Evolutionary conservation across 1,139 yeast species (phyloP).

Genomic region (Geotrichum histeridarum): DNA sequence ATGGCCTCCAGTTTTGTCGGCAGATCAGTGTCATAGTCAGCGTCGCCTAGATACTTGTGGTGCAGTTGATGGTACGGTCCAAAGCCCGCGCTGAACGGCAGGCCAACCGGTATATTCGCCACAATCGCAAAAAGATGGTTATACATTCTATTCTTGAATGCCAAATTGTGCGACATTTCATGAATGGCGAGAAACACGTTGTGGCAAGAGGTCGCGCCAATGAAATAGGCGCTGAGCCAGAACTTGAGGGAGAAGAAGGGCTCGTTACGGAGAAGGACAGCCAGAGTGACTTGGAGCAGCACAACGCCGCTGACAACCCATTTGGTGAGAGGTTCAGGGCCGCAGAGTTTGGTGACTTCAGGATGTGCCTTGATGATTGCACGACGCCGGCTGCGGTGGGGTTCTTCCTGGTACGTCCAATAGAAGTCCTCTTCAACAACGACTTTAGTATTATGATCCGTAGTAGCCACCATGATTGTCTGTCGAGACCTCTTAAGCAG

Average conservation of each 20-base stretch:
- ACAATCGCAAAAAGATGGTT: constrained; percentile 74
- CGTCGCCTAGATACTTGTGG: constrained; percentile 89
- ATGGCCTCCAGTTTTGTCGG: constrained; percentile 77
- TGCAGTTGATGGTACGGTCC: constrained; percentile 90
- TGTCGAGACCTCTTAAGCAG: too few species aligned
- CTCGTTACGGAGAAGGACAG: constrained; percentile 55
- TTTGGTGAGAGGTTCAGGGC: constrained; percentile 81
- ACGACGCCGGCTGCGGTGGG: constrained; percentile 71
- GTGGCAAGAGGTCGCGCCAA: constrained; percentile 85
- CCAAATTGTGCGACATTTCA: constrained; percentile 78
- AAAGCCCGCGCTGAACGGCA: constrained; percentile 86
- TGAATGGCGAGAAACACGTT: constrained; percentile 83
- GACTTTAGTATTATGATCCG: too few species aligned
- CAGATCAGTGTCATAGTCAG: constrained; percentile 74
- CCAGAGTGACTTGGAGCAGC: constrained; percentile 55
- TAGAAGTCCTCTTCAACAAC: constrained; percentile 42
- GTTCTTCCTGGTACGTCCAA: constrained; percentile 80
- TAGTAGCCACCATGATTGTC: too few species aligned
- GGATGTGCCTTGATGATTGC: constrained; percentile 71
- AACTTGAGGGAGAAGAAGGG: constrained; percentile 53
- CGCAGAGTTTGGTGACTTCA: constrained; percentile 71
- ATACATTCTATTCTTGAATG: constrained; percentile 72
- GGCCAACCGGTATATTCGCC: constrained; percentile 79
- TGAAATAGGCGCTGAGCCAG: constrained; percentile 58
- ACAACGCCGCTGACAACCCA: constrained; percentile 67